phyloP scores from a whole-genome alignment of 139 green algal genomes.

The Tetraselmis chui region DNA sequence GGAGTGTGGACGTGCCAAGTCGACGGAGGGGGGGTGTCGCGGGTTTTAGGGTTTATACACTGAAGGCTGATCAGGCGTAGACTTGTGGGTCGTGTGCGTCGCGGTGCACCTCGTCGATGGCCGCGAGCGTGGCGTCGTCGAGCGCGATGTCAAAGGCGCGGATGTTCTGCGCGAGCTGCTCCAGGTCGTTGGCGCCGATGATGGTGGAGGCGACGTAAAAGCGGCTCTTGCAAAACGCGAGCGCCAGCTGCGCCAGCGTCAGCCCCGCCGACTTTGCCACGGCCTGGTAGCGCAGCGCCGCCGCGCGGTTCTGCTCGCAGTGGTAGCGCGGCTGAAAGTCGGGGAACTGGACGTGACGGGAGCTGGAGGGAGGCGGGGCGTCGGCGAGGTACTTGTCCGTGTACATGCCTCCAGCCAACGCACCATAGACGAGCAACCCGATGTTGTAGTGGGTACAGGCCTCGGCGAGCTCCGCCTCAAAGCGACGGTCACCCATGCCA shows the following conservation, averaged over 20 bases:
- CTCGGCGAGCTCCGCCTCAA: conserved; percentile 57
- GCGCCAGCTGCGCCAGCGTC: conserved; percentile 41
- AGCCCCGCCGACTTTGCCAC: conserved; percentile 53
- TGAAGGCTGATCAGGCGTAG: conserved; percentile 46
- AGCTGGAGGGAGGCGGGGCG: background rate
- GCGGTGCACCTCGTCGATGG: conserved; percentile 52
- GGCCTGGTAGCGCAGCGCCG: conserved; percentile 47
- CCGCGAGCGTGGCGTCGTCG: conserved; percentile 34
- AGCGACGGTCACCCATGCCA: conserved; percentile 40
- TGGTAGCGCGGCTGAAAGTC: conserved; percentile 48
- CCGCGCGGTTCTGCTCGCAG: conserved; percentile 16
- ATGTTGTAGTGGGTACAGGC: conserved; percentile 58
- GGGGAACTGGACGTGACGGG: conserved; percentile 28
- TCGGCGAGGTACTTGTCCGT: conserved; percentile 60
- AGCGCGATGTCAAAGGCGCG: conserved; percentile 32
- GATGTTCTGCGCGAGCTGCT: conserved; percentile 56
- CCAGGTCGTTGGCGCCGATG: conserved; percentile 44
- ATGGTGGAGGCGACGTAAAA: conserved; percentile 37
- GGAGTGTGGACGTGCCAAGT: too few relatives aligned
- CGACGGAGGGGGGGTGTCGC: too few relatives aligned
- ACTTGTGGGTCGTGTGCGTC: conserved; percentile 53
- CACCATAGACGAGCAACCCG: conserved; percentile 39
- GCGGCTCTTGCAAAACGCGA: conserved; percentile 41
- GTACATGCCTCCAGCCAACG: conserved; percentile 57
- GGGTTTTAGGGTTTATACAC: too few relatives aligned